Conservation (phyloP, 1,284 basidiomycete species). For the Mycena sp. region DNA sequence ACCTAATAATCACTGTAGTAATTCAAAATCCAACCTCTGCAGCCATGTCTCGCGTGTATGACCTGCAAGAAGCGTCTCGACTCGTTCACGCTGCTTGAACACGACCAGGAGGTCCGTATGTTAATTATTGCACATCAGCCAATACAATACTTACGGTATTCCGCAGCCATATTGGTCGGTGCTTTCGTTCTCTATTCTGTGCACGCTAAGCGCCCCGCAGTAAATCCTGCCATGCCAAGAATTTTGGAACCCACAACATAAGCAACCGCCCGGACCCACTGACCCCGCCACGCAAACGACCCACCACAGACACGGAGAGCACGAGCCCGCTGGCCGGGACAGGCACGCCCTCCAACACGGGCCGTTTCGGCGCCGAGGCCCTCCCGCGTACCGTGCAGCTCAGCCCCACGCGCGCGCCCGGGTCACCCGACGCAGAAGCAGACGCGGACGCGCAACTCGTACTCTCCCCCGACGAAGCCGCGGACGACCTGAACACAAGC, state of each 20-base stretch:
- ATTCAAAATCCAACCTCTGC: not conserved
- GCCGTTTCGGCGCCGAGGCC: slow-evolving; percentile 46
- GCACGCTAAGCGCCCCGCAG: slow-evolving; percentile 11
- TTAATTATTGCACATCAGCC: not conserved
- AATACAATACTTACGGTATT: not conserved
- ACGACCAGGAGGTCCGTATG: slow-evolving; percentile 59
- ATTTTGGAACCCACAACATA: slow-evolving; percentile 35
- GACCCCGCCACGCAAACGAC: slow-evolving; percentile 31
- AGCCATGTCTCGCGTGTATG: slow-evolving; percentile 61
- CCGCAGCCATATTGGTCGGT: slow-evolving; percentile 33
- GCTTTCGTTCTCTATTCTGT: not conserved
- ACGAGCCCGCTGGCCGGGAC: slow-evolving; percentile 40
- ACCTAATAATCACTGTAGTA: slow-evolving; percentile 19
- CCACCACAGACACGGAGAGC: slow-evolving; percentile 20
- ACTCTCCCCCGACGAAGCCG: slow-evolving; percentile 20
- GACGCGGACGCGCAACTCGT: slow-evolving; percentile 8
- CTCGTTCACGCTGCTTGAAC: slow-evolving; percentile 78
- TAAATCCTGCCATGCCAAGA: slow-evolving; percentile 35
- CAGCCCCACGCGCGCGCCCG: slow-evolving; percentile 42
- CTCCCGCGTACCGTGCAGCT: slow-evolving; percentile 54
- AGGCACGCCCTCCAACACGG: slow-evolving; percentile 46
- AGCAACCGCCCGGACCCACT: slow-evolving; percentile 26
- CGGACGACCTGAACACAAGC: slow-evolving; percentile 21
- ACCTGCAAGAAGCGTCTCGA: slow-evolving; percentile 82
- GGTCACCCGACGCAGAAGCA: slow-evolving; percentile 11